Evolutionary conservation across 176 grass and related monocot genomes (phyloP).

Genomic region (Zea luxurians): DNA sequence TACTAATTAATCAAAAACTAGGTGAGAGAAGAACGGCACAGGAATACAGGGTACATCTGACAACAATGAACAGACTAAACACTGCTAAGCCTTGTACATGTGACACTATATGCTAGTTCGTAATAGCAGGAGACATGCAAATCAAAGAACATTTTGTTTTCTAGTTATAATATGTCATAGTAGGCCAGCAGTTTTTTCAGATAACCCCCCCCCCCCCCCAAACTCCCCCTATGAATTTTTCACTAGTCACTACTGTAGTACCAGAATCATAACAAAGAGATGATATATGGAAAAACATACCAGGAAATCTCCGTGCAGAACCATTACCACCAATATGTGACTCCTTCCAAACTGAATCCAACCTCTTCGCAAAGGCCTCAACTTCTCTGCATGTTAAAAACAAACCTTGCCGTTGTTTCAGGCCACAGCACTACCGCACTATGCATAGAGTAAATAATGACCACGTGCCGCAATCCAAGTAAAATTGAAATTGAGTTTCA

Average conservation of each 20-base stretch:
- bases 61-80: neutral
- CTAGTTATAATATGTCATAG: neutral
- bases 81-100: neutral
- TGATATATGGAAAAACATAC: slow-evolving; percentile 26
- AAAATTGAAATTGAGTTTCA: neutral
- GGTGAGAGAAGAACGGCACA: neutral
- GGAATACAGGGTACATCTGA: neutral
- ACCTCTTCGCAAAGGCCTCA: slow-evolving; percentile 90
- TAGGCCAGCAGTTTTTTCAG: neutral
- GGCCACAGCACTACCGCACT: slow-evolving; percentile 19
- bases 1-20: neutral
- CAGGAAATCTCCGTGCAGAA: slow-evolving; percentile 52
- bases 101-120: neutral
- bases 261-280: neutral
- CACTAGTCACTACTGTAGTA: neutral
- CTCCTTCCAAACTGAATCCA: slow-evolving; percentile 79
- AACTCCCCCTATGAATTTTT: neutral
- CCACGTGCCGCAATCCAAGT: slow-evolving; percentile 1
- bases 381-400: slow-evolving; percentile 79
- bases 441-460: neutral
- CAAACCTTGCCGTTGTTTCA: slow-evolving; percentile 25
- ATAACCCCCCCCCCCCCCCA: neutral
- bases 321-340: slow-evolving; percentile 60
- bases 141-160: neutral
- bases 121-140: neutral